Evolutionary conservation across 768 basidiomycete genomes (phyloP).

Genomic region (Tylopilus subfusipes): DNA sequence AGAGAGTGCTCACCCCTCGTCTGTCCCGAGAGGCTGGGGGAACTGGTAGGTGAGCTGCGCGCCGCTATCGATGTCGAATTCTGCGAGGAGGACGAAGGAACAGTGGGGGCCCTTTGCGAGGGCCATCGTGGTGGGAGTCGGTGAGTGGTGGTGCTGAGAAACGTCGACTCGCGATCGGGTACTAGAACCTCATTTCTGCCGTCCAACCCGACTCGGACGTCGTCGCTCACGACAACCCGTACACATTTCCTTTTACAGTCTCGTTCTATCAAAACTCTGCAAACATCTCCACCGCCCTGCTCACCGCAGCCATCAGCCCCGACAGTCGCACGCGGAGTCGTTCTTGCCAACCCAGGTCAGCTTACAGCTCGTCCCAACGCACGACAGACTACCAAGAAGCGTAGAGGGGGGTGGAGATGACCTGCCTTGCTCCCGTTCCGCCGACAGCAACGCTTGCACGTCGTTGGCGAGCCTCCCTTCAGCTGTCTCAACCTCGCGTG

Average conservation of each 20-base stretch:
- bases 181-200: slow-evolving; percentile 7
- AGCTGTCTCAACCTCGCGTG: slow-evolving; percentile 14
- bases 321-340: slow-evolving; percentile 19
- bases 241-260: slow-evolving; percentile 29
- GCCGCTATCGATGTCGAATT: slow-evolving; percentile 96
- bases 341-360: slow-evolving; percentile 24
- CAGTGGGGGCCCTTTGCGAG: slow-evolving; percentile 66
- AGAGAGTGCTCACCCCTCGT: slow-evolving; percentile 73
- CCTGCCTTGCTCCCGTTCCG: slow-evolving; percentile 34
- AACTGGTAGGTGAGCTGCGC: slow-evolving; percentile 95
- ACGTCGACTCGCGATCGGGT: not conserved
- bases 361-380: not conserved
- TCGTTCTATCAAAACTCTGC: slow-evolving; percentile 13
- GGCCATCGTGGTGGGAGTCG: slow-evolving; percentile 42
- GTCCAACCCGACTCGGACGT: slow-evolving; percentile 4
- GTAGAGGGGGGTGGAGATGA: slow-evolving; percentile 20
- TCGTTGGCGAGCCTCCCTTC: slow-evolving; percentile 12
- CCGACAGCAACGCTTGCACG: slow-evolving; percentile 18
- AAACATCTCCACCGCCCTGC: slow-evolving; percentile 26
- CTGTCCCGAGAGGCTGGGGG: slow-evolving; percentile 88
- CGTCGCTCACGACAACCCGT: slow-evolving; percentile 6
- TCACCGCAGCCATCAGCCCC: slow-evolving; percentile 28
- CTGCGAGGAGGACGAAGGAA: slow-evolving; percentile 94
- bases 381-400: slow-evolving; percentile 21
- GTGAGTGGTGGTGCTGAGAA: slow-evolving; percentile 6